phyloP scores from a whole-genome alignment of 2,329 filamentous ascomycete species.

The Atkinsonella hypoxylon region DNA sequence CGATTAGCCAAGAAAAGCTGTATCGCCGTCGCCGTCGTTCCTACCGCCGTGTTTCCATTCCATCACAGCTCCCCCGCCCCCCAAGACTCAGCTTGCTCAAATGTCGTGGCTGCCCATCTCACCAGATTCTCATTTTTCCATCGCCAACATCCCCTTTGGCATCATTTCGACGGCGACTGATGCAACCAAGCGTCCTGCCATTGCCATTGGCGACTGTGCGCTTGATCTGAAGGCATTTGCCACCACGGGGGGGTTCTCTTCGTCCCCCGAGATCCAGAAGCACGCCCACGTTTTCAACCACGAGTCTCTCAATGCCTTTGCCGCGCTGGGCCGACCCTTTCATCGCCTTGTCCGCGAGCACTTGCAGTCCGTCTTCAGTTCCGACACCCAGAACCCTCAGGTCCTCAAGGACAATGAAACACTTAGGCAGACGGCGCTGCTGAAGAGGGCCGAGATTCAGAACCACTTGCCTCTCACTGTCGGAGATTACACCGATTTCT shows the following conservation, averaged over 20 bases:
- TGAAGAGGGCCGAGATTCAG: conserved; percentile 33
- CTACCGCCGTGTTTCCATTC: not conserved
- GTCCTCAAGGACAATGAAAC: conserved; percentile 24
- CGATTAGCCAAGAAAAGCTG: not conserved
- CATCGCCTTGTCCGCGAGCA: conserved; percentile 59
- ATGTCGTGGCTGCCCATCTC: conserved; percentile 17
- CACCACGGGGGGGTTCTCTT: conserved; percentile 25
- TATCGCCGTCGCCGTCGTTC: not conserved
- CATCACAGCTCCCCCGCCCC: not conserved
- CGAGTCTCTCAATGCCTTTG: conserved; percentile 21
- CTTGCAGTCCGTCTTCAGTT: conserved; percentile 46
- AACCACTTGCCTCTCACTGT: conserved; percentile 66
- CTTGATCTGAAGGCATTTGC: conserved; percentile 58
- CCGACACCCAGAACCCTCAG: conserved; percentile 34
- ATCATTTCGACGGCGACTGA: conserved; percentile 56
- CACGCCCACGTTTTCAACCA: conserved; percentile 16
- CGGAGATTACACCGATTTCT: conserved; percentile 79
- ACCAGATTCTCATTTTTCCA: conserved; percentile 41
- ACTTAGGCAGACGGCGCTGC: conserved; percentile 17
- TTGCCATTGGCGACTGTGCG: conserved; percentile 62
- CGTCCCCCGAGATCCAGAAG: conserved; percentile 14
- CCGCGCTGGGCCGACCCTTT: conserved; percentile 51
- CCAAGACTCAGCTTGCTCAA: not conserved
- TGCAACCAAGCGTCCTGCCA: conserved; percentile 47
- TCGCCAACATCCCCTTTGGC: conserved; percentile 75